Evolutionary conservation across 1,284 basidiomycete species (phyloP).

Genomic region (Ustilago curta): DNA sequence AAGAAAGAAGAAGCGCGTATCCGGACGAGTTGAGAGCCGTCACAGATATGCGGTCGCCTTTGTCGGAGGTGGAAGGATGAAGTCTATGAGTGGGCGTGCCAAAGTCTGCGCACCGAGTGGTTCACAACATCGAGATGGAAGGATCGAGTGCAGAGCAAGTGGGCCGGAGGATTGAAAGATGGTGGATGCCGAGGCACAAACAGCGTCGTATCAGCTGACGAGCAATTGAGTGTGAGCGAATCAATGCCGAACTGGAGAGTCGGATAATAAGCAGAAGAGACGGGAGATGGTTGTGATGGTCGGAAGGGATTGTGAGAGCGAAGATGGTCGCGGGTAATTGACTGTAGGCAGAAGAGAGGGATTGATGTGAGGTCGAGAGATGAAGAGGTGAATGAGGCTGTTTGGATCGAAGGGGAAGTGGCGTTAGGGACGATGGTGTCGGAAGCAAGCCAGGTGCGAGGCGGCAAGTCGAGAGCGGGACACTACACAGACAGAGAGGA

Average conservation of each 20-base stretch:
- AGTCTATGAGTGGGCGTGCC: slow-evolving; percentile 1
- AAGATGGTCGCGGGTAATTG: not conserved
- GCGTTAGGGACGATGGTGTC: not conserved
- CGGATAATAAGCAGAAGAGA: not conserved
- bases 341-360: not conserved
- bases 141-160: not conserved
- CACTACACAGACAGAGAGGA: not conserved
- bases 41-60: not conserved
- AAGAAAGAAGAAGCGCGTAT: slow-evolving; percentile 3
- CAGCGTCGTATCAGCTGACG: not conserved
- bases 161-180: not conserved
- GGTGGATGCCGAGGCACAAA: not conserved
- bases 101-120: not conserved
- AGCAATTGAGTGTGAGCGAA: not conserved
- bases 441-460: slow-evolving; percentile 1
- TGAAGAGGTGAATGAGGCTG: not conserved
- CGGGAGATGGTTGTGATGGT: not conserved
- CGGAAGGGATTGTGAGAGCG: not conserved
- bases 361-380: not conserved
- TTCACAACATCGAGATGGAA: slow-evolving; percentile 1
- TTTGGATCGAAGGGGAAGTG: not conserved
- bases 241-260: not conserved
- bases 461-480: not conserved
- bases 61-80: not conserved
- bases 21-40: not conserved